These are phyloP conservation scores for Lactarius vividus DNA, from an alignment of 768 basidiomycete species.

Conservation along the genomic window DNA sequence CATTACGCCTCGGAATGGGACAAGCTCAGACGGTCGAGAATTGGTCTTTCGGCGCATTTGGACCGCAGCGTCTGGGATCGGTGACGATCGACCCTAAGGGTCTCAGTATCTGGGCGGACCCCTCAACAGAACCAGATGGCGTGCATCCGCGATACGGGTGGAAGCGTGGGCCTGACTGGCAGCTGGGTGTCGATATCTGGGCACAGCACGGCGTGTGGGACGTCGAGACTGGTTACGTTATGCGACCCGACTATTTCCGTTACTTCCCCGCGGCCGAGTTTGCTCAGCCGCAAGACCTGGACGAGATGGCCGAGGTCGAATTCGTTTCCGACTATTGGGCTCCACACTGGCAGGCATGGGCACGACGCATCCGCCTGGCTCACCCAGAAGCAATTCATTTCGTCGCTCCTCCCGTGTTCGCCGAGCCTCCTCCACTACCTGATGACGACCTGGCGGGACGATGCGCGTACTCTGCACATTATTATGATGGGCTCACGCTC, in stretches of 20 bases:
- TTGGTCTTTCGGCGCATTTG: constrained; percentile 77
- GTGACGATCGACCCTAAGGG: constrained; percentile 88
- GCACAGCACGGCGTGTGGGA: constrained; percentile 92
- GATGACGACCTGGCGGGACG: constrained; percentile 59
- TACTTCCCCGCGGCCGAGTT: constrained; percentile 37
- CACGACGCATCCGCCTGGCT: constrained; percentile 53
- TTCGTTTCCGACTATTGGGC: constrained; percentile 82
- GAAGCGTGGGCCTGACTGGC: constrained; percentile 69
- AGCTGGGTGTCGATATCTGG: constrained; percentile 80
- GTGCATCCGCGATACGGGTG: constrained; percentile 77
- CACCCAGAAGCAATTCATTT: constrained; percentile 89
- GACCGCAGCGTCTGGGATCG: constrained; percentile 68
- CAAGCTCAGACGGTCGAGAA: constrained; percentile 75
- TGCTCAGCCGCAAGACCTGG: constrained; percentile 35
- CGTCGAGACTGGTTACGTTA: constrained; percentile 57
- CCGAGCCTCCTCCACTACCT: constrained; percentile 61
- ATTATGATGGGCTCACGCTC: constrained; percentile 93
- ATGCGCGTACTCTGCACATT: constrained; percentile 78
- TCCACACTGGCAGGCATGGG: constrained; percentile 61
- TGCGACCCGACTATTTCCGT: constrained; percentile 76
- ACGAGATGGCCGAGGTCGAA: constrained; percentile 44
- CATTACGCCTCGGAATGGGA: constrained; percentile 86
- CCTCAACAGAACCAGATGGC: constrained; percentile 48
- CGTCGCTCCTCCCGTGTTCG: constrained; percentile 89
- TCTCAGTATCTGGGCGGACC: constrained; percentile 69